Conservation (phyloP, 2,329 filamentous ascomycete genomes). For the Cercospora sesami region DNA sequence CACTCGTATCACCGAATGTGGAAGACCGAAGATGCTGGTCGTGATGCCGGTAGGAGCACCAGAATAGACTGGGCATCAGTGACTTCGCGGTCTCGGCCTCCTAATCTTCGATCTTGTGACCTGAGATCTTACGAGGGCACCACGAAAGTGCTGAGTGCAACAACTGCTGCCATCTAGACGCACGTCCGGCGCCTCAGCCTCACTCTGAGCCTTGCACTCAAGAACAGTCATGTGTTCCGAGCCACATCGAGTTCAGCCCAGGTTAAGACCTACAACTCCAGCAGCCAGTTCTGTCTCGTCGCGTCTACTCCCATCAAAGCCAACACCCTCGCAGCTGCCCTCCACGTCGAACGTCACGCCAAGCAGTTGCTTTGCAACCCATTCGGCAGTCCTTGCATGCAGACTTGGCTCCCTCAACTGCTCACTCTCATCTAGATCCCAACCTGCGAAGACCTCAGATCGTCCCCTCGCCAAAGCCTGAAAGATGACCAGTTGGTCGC, state of each 20-base stretch:
- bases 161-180: background rate
- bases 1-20: background rate
- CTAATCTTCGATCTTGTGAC: background rate
- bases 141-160: background rate
- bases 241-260: background rate
- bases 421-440: slow-evolving; percentile 21
- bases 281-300: background rate
- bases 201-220: background rate
- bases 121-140: background rate
- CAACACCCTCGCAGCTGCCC: slow-evolving; percentile 42
- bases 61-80: background rate
- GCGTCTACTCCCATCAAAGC: background rate
- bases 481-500: slow-evolving; percentile 62
- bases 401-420: slow-evolving; percentile 41
- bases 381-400: slow-evolving; percentile 50
- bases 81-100: background rate
- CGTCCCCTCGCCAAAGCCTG: slow-evolving; percentile 54
- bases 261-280: background rate
- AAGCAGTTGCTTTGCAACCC: slow-evolving; percentile 45
- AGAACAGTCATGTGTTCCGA: no score
- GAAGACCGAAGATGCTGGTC: background rate
- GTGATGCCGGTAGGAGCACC: background rate
- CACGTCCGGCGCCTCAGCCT: background rate
- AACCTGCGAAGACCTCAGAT: slow-evolving; percentile 37
- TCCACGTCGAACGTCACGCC: slow-evolving; percentile 43